Percentiles rank a stretch among this genome's conserved stretches.
phyloP scores from a whole-genome alignment of 202 grass and related monocot species.

The Hordeum pubiflorum region DNA sequence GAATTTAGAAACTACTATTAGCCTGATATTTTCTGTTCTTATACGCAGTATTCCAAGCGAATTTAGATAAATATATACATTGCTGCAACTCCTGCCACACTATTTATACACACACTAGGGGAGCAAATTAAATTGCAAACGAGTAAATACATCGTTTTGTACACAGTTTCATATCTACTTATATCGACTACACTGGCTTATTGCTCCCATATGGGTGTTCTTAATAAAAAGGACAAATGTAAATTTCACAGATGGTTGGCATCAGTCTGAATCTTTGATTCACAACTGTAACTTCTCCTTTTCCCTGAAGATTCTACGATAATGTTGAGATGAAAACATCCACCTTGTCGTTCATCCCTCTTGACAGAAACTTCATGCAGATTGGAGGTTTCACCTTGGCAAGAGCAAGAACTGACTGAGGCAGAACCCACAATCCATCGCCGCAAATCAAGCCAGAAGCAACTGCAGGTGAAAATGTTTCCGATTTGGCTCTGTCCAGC shows the following conservation, averaged over 20 bases:
- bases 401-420: constrained; percentile 36
- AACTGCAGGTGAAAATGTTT: constrained; percentile 26
- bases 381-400: constrained; percentile 46
- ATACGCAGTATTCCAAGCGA: neutral
- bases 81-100: neutral
- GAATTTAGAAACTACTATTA: neutral
- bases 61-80: neutral
- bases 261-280: neutral
- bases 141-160: neutral
- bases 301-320: neutral
- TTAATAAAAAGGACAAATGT: neutral
- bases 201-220: neutral
- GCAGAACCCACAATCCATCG: constrained; percentile 33
- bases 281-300: neutral
- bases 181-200: neutral
- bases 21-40: neutral
- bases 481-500: constrained; percentile 19
- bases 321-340: constrained; percentile 19
- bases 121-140: neutral
- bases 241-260: neutral
- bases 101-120: neutral
- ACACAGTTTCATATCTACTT: neutral
- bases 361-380: constrained; percentile 47
- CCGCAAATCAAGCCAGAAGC: constrained; percentile 45
- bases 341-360: constrained; percentile 23